Percentiles rank a stretch among this genome's conserved stretches.
These are phyloP conservation scores for Globisporangium polare DNA, from an alignment of 352 stramenopile genomes.

Conservation along the genomic window DNA sequence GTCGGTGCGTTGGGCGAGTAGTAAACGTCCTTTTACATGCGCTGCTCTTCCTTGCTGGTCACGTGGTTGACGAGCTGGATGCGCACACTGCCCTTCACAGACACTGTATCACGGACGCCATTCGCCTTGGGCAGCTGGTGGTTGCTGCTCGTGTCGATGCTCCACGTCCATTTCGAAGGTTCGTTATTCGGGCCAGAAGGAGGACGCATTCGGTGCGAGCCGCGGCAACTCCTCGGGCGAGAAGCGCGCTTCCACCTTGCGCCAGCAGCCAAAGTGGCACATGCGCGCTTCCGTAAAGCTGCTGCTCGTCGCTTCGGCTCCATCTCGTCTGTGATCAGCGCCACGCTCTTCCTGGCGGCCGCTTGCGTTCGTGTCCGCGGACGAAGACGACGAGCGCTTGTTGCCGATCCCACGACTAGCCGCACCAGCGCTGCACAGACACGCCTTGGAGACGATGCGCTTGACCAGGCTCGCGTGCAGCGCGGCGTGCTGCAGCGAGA, in stretches of 20 bases:
- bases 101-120: too few relatives aligned
- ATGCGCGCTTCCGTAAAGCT: constrained; percentile 50
- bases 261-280: constrained; percentile 61
- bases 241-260: constrained; percentile 47
- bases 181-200: constrained; percentile 49
- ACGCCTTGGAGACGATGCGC: constrained; percentile 42
- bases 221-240: constrained; percentile 30
- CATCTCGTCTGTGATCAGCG: not conserved
- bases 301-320: not conserved
- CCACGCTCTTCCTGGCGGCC: not conserved
- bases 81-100: too few relatives aligned
- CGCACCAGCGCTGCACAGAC: constrained; percentile 23
- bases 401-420: not conserved
- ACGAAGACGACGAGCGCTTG: not conserved
- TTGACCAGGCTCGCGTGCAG: constrained; percentile 52
- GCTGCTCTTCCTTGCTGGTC: too few relatives aligned
- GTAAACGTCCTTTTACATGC: too few relatives aligned
- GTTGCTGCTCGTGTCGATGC: too few relatives aligned
- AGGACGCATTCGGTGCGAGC: constrained; percentile 49
- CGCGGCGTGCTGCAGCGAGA: constrained; percentile 33
- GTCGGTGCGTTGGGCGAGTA: too few relatives aligned
- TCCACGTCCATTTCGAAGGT: too few relatives aligned
- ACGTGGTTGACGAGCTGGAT: too few relatives aligned
- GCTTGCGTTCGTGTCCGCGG: not conserved
- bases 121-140: too few relatives aligned